Conservation (phyloP, 345 rosid genomes). For the Citrus trifoliata region DNA sequence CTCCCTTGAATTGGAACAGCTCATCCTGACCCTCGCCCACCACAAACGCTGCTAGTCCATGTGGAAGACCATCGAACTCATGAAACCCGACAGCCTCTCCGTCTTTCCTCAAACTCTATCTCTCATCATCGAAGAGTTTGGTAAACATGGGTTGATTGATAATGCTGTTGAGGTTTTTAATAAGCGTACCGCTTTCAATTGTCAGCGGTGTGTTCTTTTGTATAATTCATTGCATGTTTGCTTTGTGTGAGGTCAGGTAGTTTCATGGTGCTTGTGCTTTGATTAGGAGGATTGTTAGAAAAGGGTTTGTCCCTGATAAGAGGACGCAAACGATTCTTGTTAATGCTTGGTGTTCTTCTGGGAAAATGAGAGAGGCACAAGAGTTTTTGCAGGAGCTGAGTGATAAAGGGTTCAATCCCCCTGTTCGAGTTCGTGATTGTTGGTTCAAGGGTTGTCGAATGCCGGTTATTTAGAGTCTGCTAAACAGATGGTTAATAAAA, state of each 20-base stretch:
- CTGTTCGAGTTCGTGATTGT: slow-evolving; percentile 82
- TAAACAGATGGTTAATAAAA: slow-evolving; percentile 67
- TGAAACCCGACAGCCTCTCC: slow-evolving; percentile 48
- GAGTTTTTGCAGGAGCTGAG: slow-evolving; percentile 88
- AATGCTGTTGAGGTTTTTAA: slow-evolving; percentile 87
- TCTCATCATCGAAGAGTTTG: slow-evolving; percentile 70
- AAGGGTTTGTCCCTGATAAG: slow-evolving; percentile 58
- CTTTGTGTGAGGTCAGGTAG: slow-evolving; percentile 76
- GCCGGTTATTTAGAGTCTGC: slow-evolving; percentile 83
- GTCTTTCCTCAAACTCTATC: slow-evolving; percentile 61
- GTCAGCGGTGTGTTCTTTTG: slow-evolving; percentile 47
- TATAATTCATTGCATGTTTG: slow-evolving; percentile 68
- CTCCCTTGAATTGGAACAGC: slow-evolving; percentile 65
- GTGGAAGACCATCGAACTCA: slow-evolving; percentile 75
- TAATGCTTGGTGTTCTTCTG: slow-evolving; percentile 79
- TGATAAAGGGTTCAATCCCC: slow-evolving; percentile 78
- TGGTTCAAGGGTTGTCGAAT: slow-evolving; percentile 74
- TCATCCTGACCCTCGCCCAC: slow-evolving; percentile 55
- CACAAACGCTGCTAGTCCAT: slow-evolving; percentile 66
- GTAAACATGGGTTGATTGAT: slow-evolving; percentile 66
- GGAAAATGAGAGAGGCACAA: slow-evolving; percentile 81
- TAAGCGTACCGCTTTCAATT: slow-evolving; percentile 44
- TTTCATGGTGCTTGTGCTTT: slow-evolving; percentile 85
- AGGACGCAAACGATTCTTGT: slow-evolving; percentile 60
- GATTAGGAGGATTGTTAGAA: slow-evolving; percentile 78